phyloP scores from a whole-genome alignment of 441 rosid species.

The Daphne laureola region DNA sequence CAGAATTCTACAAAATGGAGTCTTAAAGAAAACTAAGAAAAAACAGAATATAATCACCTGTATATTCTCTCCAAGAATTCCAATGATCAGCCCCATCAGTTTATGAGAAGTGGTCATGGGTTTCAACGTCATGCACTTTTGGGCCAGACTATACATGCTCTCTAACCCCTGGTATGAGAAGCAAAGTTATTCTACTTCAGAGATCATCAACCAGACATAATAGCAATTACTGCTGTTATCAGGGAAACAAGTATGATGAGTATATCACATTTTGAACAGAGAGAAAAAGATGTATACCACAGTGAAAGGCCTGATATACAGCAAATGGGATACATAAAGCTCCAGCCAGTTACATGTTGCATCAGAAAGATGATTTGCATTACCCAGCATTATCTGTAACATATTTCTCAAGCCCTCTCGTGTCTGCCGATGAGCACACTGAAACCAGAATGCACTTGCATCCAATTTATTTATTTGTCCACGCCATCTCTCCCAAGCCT shows the following conservation, averaged over 20 bases:
- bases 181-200: constrained; percentile 7
- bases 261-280: not conserved
- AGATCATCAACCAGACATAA: constrained; percentile 5
- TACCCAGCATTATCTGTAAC: constrained; percentile 87
- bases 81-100: constrained; percentile 59
- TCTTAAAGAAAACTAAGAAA: constrained; percentile 5
- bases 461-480: constrained; percentile 77
- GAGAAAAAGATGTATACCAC: constrained; percentile 31
- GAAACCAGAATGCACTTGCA: constrained; percentile 80
- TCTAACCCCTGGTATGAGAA: constrained; percentile 64
- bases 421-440: constrained; percentile 70
- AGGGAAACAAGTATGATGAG: not conserved
- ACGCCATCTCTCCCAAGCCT: constrained; percentile 98
- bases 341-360: constrained; percentile 78
- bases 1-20: constrained; percentile 6
- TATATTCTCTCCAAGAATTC: constrained; percentile 85
- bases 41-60: constrained; percentile 39
- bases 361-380: constrained; percentile 37
- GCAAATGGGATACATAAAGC: constrained; percentile 66
- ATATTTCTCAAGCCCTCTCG: constrained; percentile 80
- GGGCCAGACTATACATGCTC: constrained; percentile 77
- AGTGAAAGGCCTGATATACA: constrained; percentile 80
- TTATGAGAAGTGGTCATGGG: constrained; percentile 55
- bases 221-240: not conserved
- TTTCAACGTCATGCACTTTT: constrained; percentile 73